Percentiles rank a stretch among this genome's conserved stretches.
These are phyloP conservation scores for Retiboletus fuscus DNA, from an alignment of 1,284 basidiomycete species.

Conservation along the genomic window DNA sequence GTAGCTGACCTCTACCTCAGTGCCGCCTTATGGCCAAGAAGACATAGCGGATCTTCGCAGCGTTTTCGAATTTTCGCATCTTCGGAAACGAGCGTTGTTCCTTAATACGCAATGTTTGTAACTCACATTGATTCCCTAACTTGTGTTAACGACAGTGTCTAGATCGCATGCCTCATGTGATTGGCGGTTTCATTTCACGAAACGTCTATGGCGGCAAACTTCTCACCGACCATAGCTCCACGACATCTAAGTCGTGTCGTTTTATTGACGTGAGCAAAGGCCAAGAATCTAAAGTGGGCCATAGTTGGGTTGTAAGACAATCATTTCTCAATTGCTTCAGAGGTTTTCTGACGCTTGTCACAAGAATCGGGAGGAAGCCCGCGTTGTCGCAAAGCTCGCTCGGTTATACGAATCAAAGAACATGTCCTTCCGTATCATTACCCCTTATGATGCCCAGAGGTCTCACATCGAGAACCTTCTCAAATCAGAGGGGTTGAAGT, in stretches of 20 bases:
- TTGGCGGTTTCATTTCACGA: constrained; percentile 61
- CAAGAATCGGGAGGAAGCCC: constrained; percentile 45
- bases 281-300: constrained; percentile 35
- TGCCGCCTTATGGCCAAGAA: constrained; percentile 63
- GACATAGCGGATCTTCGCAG: constrained; percentile 53
- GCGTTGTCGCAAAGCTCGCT: constrained; percentile 40
- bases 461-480: constrained; percentile 62
- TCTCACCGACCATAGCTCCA: constrained; percentile 33
- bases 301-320: constrained; percentile 45
- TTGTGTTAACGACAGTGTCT: constrained; percentile 1
- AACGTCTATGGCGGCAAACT: constrained; percentile 54
- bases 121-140: background rate
- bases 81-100: constrained; percentile 49
- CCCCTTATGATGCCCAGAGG: too few relatives aligned
- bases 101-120: constrained; percentile 59
- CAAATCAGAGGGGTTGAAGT: constrained; percentile 55
- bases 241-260: constrained; percentile 29
- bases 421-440: too few relatives aligned
- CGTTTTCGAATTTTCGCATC: constrained; percentile 59
- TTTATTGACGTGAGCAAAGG: constrained; percentile 48
- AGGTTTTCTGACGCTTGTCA: constrained; percentile 8
- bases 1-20: constrained; percentile 44
- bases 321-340: background rate
- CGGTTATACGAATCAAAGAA: constrained; percentile 23
- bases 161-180: constrained; percentile 65